Evolutionary conservation across 148 eudicot genomes (phyloP), one percentile per base, ranked within the genome.

Genomic region (Amaranthus hypochondriacus): DNA sequence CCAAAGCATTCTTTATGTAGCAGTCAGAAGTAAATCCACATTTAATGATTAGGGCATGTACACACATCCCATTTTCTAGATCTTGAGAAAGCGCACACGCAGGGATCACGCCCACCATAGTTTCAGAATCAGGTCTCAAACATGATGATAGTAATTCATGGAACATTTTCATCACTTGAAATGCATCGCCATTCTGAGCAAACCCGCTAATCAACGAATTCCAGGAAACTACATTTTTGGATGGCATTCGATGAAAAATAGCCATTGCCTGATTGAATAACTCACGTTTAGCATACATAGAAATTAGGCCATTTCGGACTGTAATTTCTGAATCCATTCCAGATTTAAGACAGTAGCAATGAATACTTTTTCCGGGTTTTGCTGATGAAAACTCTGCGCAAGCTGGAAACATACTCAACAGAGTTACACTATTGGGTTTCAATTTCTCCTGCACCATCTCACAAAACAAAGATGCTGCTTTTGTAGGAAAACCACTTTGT

Each of bases 251-350:
- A 43, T 73, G 69, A 54, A 90, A 88, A 61, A 88, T 60, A 59
- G 59, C 56, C 68, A 69, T 21, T 67, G 96, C 96, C 64, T 69
- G 81, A 66, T 48, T 49, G 74, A 86, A 90, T 14, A 73, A 49
- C 54, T 81, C 84, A 72, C 86, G 87, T 75, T 88, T 88, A 51
- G 92, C 82, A 78, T 90, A 90, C 86, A 88, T 86, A 48, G 96
- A 86, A 43, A 86, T 81, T 18, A 90, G 77, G 72, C 86, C 87
- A 69, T 86, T 86, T 68, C 83, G 86, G 28, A 74, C 55, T 3
- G 89, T 79, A 56, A 77, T 47, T 50, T 86, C 87, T 49, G 65
- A 71, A 76, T 81, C 90, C 48, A 77, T 68, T 65, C 79, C 79
- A 12, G 73, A 75, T 82, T 83, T 88, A 46, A 88, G 59, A 72